Evolutionary conservation across 768 basidiomycete genomes (phyloP).

Genomic region (Psilocybe azurescens): DNA sequence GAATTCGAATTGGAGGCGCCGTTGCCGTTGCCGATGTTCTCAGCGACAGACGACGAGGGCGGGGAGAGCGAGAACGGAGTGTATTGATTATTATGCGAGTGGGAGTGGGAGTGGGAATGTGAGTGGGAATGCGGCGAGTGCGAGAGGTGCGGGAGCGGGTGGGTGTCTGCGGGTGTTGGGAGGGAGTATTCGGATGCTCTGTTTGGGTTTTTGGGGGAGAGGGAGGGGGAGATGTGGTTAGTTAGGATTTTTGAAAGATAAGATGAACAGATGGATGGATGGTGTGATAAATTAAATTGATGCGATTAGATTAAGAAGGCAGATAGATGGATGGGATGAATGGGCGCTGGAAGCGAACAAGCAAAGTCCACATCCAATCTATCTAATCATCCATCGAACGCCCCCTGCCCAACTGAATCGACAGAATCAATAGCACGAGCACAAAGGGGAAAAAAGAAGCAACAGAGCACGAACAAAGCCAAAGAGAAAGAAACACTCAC

Average conservation of each 20-base stretch:
- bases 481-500: constrained; percentile 24
- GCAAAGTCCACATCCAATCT: no score
- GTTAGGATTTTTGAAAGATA: no score
- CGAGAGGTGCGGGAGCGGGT: constrained; percentile 31
- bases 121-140: constrained; percentile 26
- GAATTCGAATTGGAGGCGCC: neutral
- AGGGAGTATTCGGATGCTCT: constrained; percentile 46
- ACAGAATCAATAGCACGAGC: neutral
- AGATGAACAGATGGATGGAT: neutral
- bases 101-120: constrained; percentile 32
- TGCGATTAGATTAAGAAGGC: no score
- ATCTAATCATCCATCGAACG: neutral
- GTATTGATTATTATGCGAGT: constrained; percentile 21
- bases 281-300: no score
- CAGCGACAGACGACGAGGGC: constrained; percentile 14
- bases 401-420: neutral
- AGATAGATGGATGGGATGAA: no score
- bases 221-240: neutral
- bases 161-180: constrained; percentile 41
- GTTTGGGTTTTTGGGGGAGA: neutral
- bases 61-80: constrained; percentile 35
- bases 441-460: neutral
- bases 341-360: no score
- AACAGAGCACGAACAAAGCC: neutral
- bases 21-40: neutral